A percentile compares a stretch with the other conserved stretches of the same genome.
Conservation (phyloP, 2,329 filamentous ascomycete species). For the Pestalotiopsis sp. region DNA sequence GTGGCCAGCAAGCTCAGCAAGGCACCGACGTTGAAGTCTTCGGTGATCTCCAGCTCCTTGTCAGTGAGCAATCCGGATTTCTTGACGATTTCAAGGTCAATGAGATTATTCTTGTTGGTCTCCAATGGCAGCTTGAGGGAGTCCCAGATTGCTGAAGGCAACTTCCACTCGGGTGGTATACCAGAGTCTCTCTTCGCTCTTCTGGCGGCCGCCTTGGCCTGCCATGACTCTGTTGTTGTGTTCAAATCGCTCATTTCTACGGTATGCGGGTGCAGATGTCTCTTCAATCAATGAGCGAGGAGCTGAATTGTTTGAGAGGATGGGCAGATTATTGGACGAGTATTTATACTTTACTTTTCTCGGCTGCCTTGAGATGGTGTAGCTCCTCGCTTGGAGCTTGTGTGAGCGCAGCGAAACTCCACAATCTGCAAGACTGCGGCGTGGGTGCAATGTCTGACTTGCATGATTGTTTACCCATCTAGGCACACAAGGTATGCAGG, state of each 20-base stretch:
- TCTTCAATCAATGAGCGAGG: too few species aligned
- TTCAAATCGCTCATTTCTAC: not conserved
- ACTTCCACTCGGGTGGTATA: not conserved
- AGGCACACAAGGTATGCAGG: too few species aligned
- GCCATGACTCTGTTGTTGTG: not conserved
- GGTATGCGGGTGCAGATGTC: too few species aligned
- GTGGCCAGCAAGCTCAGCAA: conserved; percentile 18
- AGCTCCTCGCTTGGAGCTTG: too few species aligned
- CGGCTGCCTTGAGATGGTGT: too few species aligned
- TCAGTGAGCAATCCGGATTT: conserved; percentile 18
- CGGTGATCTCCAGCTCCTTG: conserved; percentile 24
- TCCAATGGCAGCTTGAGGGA: not conserved
- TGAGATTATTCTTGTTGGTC: not conserved
- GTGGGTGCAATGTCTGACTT: too few species aligned
- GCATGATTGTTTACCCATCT: too few species aligned
- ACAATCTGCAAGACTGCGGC: too few species aligned
- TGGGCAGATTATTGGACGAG: too few species aligned
- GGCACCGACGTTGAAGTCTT: conserved; percentile 13
- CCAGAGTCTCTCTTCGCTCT: not conserved
- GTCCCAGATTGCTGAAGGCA: not conserved
- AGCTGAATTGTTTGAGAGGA: too few species aligned
- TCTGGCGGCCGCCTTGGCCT: not conserved
- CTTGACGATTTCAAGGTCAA: conserved; percentile 12
- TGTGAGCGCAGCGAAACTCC: too few species aligned
- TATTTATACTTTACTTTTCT: too few species aligned